Percentiles rank a stretch among this genome's conserved stretches.
Conservation (phyloP, 192 early-diverging fungal genomes). For the Umbelopsis isabellina region DNA sequence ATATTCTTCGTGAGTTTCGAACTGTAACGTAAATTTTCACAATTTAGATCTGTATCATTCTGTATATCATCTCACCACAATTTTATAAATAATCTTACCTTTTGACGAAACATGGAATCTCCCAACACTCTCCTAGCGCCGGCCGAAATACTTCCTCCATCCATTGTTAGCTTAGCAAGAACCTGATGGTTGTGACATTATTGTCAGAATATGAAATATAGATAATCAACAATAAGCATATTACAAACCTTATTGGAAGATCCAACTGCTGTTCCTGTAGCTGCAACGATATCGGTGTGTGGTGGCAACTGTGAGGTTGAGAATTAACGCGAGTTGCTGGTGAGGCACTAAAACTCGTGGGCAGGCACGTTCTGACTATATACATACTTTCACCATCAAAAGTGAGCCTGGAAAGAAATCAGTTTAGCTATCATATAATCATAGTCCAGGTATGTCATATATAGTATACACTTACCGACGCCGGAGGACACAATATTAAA, state of each 20-base stretch:
- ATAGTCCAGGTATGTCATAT: neutral
- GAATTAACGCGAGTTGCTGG: neutral
- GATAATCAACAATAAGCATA: neutral
- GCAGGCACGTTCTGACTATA: neutral
- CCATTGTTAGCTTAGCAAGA: slow-evolving; percentile 30
- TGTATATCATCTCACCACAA: neutral
- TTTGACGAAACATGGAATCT: slow-evolving; percentile 45
- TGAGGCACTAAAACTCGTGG: neutral
- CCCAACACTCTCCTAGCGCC: slow-evolving; percentile 34
- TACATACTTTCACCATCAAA: slow-evolving; percentile 37
- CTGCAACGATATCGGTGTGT: slow-evolving; percentile 55
- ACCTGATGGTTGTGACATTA: slow-evolving; percentile 19
- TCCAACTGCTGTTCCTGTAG: slow-evolving; percentile 54
- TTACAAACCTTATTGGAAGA: slow-evolving; percentile 47
- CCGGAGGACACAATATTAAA: slow-evolving; percentile 60
- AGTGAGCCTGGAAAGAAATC: slow-evolving; percentile 32
- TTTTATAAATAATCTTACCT: slow-evolving; percentile 26
- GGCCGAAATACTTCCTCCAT: slow-evolving; percentile 37
- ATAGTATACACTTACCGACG: slow-evolving; percentile 29
- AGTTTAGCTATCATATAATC: neutral
- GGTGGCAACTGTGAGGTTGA: slow-evolving; percentile 52
- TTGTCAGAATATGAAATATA: neutral
- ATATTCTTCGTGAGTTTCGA: slow-evolving; percentile 52
- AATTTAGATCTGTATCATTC: neutral
- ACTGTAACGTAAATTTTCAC: slow-evolving; percentile 33